phyloP scores from a whole-genome alignment of 345 rosid genomes.

The Populus simonii region DNA sequence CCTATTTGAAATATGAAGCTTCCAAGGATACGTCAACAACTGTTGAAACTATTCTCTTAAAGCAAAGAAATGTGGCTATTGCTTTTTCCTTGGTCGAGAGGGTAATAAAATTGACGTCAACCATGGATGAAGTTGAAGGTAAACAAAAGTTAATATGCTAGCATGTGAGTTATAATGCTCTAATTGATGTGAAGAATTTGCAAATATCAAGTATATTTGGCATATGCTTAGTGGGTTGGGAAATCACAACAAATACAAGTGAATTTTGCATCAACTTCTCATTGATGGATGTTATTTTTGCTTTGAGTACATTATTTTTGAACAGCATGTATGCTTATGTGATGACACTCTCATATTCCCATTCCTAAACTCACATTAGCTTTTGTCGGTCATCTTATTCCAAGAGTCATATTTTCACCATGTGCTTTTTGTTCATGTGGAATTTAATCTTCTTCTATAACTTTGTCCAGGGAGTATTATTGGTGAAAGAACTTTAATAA shows the following conservation, averaged over 20 bases:
- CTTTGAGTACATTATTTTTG: background rate
- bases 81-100: slow-evolving; percentile 79
- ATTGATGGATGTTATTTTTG: background rate
- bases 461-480: slow-evolving; percentile 40
- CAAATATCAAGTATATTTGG: background rate
- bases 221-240: background rate
- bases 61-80: slow-evolving; percentile 61
- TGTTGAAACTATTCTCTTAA: slow-evolving; percentile 46
- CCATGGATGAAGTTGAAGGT: slow-evolving; percentile 61
- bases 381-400: background rate
- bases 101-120: slow-evolving; percentile 61
- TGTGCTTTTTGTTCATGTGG: slow-evolving; percentile 1
- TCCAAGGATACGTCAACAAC: slow-evolving; percentile 46
- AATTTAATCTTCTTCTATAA: slow-evolving; percentile 11
- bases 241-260: background rate
- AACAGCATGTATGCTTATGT: background rate
- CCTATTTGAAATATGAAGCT: slow-evolving; percentile 81
- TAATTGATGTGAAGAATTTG: background rate
- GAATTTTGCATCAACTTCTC: background rate
- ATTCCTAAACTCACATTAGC: background rate
- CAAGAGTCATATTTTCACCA: background rate
- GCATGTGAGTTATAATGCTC: background rate
- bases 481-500: slow-evolving; percentile 44
- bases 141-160: background rate
- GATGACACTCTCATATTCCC: background rate